Percentiles rank a stretch among this genome's conserved stretches.
phyloP scores from a whole-genome alignment of 371 early-diverging fungal species.

The Mortierella sp. region DNA sequence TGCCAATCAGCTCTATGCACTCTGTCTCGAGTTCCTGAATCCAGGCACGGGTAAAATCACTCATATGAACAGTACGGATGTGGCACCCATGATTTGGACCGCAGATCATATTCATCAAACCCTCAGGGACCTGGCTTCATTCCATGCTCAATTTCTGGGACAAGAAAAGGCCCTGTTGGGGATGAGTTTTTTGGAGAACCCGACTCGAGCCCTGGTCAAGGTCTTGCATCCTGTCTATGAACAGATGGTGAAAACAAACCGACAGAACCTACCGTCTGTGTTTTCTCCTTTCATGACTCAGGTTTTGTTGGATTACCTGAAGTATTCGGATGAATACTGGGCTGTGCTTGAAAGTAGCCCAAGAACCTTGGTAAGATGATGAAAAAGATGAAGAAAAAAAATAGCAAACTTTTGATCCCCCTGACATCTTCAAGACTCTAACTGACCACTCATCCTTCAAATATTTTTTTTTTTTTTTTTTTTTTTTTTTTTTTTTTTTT shows the following conservation, averaged over 20 bases:
- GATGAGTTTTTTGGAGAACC: conserved; percentile 47
- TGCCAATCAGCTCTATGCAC: conserved; percentile 46
- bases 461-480: not conserved
- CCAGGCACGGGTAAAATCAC: conserved; percentile 33
- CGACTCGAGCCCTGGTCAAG: conserved; percentile 34
- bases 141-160: conserved; percentile 50
- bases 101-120: conserved; percentile 40
- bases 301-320: conserved; percentile 29
- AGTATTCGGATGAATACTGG: conserved; percentile 43
- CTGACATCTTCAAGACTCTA: too few relatives aligned
- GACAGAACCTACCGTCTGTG: conserved; percentile 24
- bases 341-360: conserved; percentile 35
- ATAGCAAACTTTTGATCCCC: too few relatives aligned
- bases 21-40: conserved; percentile 48
- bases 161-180: conserved; percentile 23
- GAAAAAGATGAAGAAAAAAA: too few relatives aligned
- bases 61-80: conserved; percentile 47
- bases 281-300: conserved; percentile 30
- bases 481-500: not conserved
- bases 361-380: conserved; percentile 48
- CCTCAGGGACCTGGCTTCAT: conserved; percentile 34
- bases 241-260: conserved; percentile 40
- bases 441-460: too few relatives aligned
- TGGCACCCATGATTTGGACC: conserved; percentile 26
- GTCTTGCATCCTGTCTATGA: conserved; percentile 41